These are phyloP conservation scores for Candida koratica DNA, from an alignment of 805 yeast genomes.

Conservation along the genomic window DNA sequence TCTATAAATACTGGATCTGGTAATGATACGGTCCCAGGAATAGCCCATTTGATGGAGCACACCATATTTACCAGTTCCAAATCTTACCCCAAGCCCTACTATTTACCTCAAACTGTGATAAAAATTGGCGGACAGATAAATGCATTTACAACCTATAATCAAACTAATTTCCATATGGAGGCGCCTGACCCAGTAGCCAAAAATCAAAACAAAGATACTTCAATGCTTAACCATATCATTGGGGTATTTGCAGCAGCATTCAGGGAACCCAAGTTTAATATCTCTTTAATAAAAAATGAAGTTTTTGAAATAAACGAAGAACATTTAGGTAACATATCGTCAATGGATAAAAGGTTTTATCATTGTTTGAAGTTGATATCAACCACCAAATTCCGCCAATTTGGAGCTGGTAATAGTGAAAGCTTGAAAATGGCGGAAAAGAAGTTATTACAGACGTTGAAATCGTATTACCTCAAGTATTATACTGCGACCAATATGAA, in stretches of 20 bases:
- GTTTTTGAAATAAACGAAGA: slow-evolving; percentile 63
- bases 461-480: slow-evolving; percentile 37
- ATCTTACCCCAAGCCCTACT: slow-evolving; percentile 45
- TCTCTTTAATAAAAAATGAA: slow-evolving; percentile 44
- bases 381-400: slow-evolving; percentile 53
- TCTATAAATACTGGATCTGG: slow-evolving; percentile 79
- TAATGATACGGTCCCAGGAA: slow-evolving; percentile 67
- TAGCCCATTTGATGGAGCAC: slow-evolving; percentile 61
- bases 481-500: slow-evolving; percentile 51
- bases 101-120: slow-evolving; percentile 41
- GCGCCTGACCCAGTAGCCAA: slow-evolving; percentile 41
- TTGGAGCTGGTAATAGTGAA: slow-evolving; percentile 60
- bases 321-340: slow-evolving; percentile 50
- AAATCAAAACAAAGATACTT: slow-evolving; percentile 21
- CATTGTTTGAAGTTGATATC: slow-evolving; percentile 56
- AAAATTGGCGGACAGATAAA: slow-evolving; percentile 55
- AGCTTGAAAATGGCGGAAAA: slow-evolving; percentile 42
- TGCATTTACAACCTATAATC: slow-evolving; percentile 68
- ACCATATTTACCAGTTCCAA: slow-evolving; percentile 45
- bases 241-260: slow-evolving; percentile 51
- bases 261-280: slow-evolving; percentile 47
- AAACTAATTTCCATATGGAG: slow-evolving; percentile 61
- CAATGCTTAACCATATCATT: slow-evolving; percentile 44
- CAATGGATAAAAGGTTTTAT: slow-evolving; percentile 45
- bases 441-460: slow-evolving; percentile 32